Evolutionary conservation across 2,329 filamentous ascomycete genomes (phyloP), one percentile per base, ranked within the genome.

Genomic region (Penicillium corylophilum): DNA sequence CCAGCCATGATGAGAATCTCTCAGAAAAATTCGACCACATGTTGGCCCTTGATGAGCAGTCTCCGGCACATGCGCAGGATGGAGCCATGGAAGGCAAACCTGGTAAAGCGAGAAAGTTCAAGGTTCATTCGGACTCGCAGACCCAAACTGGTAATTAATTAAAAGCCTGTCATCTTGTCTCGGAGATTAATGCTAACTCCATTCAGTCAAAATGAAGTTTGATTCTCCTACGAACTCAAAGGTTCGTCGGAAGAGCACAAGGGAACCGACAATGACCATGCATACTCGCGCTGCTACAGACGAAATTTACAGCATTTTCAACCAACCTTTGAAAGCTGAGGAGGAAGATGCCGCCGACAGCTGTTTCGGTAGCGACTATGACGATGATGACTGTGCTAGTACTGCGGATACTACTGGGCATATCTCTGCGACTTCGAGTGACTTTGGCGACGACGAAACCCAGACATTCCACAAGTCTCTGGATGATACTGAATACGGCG

Each of bases 281-380:
- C 91, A 97, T 67, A 99, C 94, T 12, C 89, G 84, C 63, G 93
- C 94, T 59, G 94, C 94, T 4, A 96, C 93, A 56, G 92, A 97
- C 62, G 94, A 99, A 62, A 96, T 99, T 46, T 97, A 97, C 65
- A 91, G 91, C 51, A 90, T 99, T 43, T 99, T 97, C 74, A 97
- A 94, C 65, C 89, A 94, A 51, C 93, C 94, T 1, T 71, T 93
- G 31, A 80, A 81, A 55, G 75, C 76, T 2, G 70, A 76, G 49
- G 64, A 75, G 2, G 73, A 74, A 28, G 68, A 73, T 46, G 81
- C 79, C 22, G 78, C 79, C 2, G 85, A 90, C 13, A 85, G 87
- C 50, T 84, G 87, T 41, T 88, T 79, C 49, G 82, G 83, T 15
- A 83, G 79, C 51, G 82, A 83, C 26, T 80, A 88, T 58, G 87